phyloP scores from a whole-genome alignment of 2,329 filamentous ascomycete genomes.

The Aspergillus sergii region DNA sequence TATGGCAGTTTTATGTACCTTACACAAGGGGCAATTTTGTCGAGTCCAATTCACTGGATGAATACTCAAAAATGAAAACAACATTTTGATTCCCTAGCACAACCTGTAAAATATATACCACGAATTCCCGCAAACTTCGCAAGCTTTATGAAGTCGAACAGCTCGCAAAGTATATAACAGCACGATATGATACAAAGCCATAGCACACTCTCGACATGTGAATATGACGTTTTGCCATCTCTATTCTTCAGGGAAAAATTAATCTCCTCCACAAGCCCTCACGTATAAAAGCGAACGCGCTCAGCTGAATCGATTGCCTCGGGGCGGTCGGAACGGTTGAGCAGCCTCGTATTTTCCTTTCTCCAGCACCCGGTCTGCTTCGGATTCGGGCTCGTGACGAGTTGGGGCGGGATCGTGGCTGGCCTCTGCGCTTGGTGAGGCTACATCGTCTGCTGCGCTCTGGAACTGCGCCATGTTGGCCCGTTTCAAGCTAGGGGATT shows the following conservation, averaged over 20 bases:
- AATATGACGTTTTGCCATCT: background rate
- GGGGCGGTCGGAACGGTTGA: conserved; percentile 73
- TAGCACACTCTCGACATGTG: background rate
- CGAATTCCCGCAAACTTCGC: background rate
- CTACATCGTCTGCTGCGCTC: conserved; percentile 49
- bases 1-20: background rate
- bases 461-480: conserved; percentile 34
- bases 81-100: background rate
- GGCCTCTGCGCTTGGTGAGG: conserved; percentile 72
- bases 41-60: background rate
- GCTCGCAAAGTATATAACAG: background rate
- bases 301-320: conserved; percentile 71
- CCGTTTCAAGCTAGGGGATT: conserved; percentile 38
- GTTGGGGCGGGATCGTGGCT: conserved; percentile 82
- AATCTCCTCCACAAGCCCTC: conserved; percentile 30
- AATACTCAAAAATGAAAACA: background rate
- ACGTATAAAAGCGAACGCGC: conserved; percentile 42
- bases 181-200: conserved; percentile 5
- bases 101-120: background rate
- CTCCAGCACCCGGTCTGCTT: conserved; percentile 66
- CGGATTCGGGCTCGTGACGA: conserved; percentile 73
- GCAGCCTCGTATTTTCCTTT: conserved; percentile 90
- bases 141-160: background rate
- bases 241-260: background rate
- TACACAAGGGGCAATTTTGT: background rate